Evolutionary conservation across 176 grass and related monocot genomes (phyloP), one percentile per base, ranked within the genome.

Genomic region (Areca catechu): DNA sequence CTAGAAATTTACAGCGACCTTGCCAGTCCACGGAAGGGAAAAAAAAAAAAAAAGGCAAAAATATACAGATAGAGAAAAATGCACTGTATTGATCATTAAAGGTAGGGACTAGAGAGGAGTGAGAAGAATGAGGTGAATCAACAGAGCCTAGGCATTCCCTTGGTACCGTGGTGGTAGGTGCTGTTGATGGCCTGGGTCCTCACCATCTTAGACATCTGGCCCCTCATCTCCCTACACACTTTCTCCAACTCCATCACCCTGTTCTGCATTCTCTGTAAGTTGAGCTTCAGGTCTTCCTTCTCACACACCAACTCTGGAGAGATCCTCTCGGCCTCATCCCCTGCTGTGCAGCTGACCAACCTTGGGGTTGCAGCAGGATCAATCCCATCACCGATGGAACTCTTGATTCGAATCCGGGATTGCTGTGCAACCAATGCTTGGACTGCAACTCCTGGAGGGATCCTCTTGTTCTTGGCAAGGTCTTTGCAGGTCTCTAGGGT

Each of bases 401-500:
- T 29, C 0, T 75, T 81, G 56, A 85, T 66, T 15, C 75, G 76
- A 16, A 74, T 69, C 63, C 83, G 89, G 56, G 67, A 69, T 52
- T 78, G 81, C 69, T 98, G 88, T 30, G 79, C 85, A 3, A 74
- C 73, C 20, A 98, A n/a, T 5, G 88, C 88, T 49, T 98, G 94
- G 53, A 98, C 81, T 20, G 94, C 84, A 7, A 89, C 77, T 19
- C 74, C 73, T 4, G 88, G 84, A 0, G 88, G 94, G 51, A 98
- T 83, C 69, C 81, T 61, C 15, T 67, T 63, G 78, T 89, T 93
- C 82, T 80, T 92, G 12, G 94, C 88, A 4, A 98, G 77, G 19
- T 98, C 84, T 47, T 98, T 98, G 84, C 94, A 98, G 29, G 81
- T 84, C 77, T 85, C 84, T 5, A 93, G 73, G 0, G 84, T 98